Evolutionary conservation across 805 yeast species (phyloP), one percentile per base, ranked within the genome.

Genomic region (Candida krabiensis): DNA sequence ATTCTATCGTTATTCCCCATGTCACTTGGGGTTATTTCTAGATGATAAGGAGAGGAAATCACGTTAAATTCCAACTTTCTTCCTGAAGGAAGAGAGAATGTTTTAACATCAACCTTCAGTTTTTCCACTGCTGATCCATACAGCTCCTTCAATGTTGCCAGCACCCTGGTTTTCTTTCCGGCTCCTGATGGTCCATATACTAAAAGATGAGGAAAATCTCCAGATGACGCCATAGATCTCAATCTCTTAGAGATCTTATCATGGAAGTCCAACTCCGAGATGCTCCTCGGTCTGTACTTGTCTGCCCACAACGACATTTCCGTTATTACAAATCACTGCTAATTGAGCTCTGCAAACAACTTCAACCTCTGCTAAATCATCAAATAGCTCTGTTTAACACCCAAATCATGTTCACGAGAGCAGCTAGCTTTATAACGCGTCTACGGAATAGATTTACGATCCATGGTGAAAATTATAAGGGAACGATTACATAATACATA

Each of bases 181-280:
- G 95, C 87, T 4, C 99, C 99, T 25, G 89, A 80, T 1, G 99
- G 98, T 0, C 99, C 99, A 58, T 91, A 91, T 2, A 93, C 77
- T 19, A 93, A 67, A 32, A 93, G 63, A 66, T 93, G 99, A 2
- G 99, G 99, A 55, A 93, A 82, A 60, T 93, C 97, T 0, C 89
- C 90, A 2, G 86, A 75, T 0, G 74, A 60, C 0, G 83, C 77
- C 42, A 58, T 55, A 4, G 42, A 39, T 31, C 67, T 62, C 24
- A 93, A 67, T 41, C 83, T 75, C 25, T 67, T 60, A 0, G 96
- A 79, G 19, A 90, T 75, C 4, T 71, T 73, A 0, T 62, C 63
- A 55, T 89, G 95, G 58, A 75, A 90, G 36, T 81, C 78, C 31
- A 93, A 69, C 18, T 70, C 71, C 2, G 71, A 75, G 34, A 93